Percentiles rank a stretch among this genome's conserved stretches.
Conservation (phyloP, 306 rosid species). For the Oxytropis ochrocephala region DNA sequence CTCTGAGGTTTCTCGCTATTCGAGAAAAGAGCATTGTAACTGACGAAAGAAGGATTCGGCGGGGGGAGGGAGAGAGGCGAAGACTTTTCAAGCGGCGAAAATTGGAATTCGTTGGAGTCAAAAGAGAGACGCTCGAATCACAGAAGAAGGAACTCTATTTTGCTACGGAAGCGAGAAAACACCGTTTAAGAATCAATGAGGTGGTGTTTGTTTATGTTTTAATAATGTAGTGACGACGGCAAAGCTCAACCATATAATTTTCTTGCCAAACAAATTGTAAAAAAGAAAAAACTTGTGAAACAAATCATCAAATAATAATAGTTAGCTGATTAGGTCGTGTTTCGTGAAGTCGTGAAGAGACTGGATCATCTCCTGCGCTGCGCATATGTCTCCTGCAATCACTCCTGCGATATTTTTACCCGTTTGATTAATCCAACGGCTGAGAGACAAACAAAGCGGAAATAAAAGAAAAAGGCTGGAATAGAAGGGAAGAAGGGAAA, state of each 20-base stretch:
- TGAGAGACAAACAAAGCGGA: no score
- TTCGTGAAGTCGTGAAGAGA: no score
- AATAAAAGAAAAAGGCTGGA: no score
- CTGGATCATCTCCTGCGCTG: no score
- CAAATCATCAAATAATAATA: no score
- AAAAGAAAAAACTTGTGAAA: no score
- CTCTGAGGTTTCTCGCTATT: slow-evolving; percentile 44
- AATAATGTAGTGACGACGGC: slow-evolving; percentile 24
- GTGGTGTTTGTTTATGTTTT: neutral
- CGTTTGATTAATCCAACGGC: no score
- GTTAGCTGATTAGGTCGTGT: no score
- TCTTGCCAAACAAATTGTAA: neutral
- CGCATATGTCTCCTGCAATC: no score
- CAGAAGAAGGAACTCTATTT: neutral
- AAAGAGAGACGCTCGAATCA: neutral
- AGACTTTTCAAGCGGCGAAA: slow-evolving; percentile 23
- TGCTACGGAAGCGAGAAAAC: neutral
- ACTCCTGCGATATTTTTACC: no score
- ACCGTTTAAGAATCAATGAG: neutral
- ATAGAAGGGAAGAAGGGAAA: no score
- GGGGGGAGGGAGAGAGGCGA: neutral
- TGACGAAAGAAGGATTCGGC: neutral
- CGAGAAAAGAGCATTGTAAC: slow-evolving; percentile 48
- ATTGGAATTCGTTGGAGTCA: neutral
- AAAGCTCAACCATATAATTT: slow-evolving; percentile 31